These are phyloP conservation scores for Coemansia sp. DNA, from an alignment of 192 early-diverging fungal genomes.

Conservation along the genomic window DNA sequence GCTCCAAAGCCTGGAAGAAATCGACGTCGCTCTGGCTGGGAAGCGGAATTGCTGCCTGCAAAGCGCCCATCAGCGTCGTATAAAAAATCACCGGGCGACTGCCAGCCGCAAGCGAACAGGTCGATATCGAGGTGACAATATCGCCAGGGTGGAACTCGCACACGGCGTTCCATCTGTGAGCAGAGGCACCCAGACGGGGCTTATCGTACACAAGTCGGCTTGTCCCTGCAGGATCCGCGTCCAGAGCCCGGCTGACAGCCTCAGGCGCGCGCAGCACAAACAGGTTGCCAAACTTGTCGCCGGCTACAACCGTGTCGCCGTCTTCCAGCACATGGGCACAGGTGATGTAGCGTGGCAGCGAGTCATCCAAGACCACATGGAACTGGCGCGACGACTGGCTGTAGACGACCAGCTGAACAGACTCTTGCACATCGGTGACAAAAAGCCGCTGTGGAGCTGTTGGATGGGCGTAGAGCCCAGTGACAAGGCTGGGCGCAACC, in stretches of 20 bases:
- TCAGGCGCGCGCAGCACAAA: conserved; percentile 72
- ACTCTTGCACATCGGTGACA: conserved; percentile 86
- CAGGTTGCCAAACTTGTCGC: conserved; percentile 98
- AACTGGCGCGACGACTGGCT: conserved; percentile 75
- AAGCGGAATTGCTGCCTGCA: conserved; percentile 87
- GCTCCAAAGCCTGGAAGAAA: conserved; percentile 90
- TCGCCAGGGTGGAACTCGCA: conserved; percentile 87
- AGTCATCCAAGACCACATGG: conserved; percentile 90
- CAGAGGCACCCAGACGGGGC: conserved; percentile 77
- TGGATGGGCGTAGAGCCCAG: conserved; percentile 65
- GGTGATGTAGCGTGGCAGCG: conserved; percentile 84
- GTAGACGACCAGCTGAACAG: conserved; percentile 76
- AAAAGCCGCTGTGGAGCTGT: conserved; percentile 74
- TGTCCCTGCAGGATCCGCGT: conserved; percentile 80
- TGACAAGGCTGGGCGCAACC: conserved; percentile 64
- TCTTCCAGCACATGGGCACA: conserved; percentile 72
- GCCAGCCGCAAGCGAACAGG: conserved; percentile 77
- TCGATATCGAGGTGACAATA: conserved; percentile 76
- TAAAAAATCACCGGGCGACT: conserved; percentile 88
- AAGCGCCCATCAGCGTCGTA: conserved; percentile 79
- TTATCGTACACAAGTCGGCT: conserved; percentile 79
- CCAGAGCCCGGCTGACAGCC: conserved; percentile 68
- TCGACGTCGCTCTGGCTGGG: conserved; percentile 86
- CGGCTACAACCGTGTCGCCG: conserved; percentile 89
- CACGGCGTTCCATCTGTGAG: conserved; percentile 66